phyloP scores from a whole-genome alignment of 2,329 filamentous ascomycete genomes.

The Orbilia blumenaviensis region DNA sequence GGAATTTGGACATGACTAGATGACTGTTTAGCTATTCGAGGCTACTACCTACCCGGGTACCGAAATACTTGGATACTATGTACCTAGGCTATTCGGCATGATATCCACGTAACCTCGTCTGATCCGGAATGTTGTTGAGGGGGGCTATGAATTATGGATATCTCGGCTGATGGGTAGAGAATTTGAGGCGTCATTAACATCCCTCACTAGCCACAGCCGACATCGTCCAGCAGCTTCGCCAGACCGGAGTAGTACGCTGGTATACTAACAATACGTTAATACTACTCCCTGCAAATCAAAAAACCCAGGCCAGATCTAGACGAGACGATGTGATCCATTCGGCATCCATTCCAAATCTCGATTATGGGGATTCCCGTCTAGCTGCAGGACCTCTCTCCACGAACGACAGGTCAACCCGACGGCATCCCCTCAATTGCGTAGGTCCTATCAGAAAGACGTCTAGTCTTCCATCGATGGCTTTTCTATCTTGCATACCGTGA shows the following conservation, averaged over 20 bases:
- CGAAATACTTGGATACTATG: no score
- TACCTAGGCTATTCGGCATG: no score
- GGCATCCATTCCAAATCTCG: slow-evolving; percentile 9
- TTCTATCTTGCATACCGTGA: slow-evolving; percentile 26
- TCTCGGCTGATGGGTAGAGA: background rate
- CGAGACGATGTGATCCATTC: background rate
- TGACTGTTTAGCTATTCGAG: no score
- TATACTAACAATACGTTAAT: no score
- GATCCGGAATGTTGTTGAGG: background rate
- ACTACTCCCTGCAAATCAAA: no score
- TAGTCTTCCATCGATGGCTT: slow-evolving; percentile 21
- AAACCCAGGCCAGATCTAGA: background rate
- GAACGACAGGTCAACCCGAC: slow-evolving; percentile 24
- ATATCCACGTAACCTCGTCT: background rate
- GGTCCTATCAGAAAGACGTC: slow-evolving; percentile 7
- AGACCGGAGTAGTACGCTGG: no score
- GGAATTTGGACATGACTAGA: background rate
- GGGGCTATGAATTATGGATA: no score
- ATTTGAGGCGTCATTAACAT: background rate
- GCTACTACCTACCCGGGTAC: no score
- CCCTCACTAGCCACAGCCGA: background rate
- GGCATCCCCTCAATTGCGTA: slow-evolving; percentile 12
- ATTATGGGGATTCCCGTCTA: slow-evolving; percentile 4
- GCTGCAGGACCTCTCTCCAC: slow-evolving; percentile 13
- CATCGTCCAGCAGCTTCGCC: no score